Base-by-base conservation (phyloP, 2,329 filamentous ascomycete genomes). In the Paramyrothecium roridum region DNA sequence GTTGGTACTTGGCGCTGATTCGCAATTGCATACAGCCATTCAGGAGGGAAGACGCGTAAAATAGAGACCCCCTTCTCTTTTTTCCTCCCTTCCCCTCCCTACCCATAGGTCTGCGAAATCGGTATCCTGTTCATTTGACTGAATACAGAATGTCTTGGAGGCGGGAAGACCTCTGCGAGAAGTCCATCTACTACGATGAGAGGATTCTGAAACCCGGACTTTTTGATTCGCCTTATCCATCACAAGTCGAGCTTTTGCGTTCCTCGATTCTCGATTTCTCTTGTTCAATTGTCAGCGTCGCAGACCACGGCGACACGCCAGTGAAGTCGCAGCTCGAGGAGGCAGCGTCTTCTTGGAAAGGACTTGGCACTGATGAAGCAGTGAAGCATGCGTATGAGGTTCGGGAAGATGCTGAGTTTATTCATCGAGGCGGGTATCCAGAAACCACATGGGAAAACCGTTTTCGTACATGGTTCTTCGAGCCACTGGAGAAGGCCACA, bases 251-350 rank as follows among this genome's bases (percentile, higher is more conserved):
- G n/a, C 3, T 20, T 1, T n/a, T 59, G n/a, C 52, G 52, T 30
- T 48, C 43, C 3, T 58, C 45, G 11, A 52, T 59, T 7, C 52
- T 57, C 3, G 60, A 59, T 20, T 58, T 59, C 17, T 55, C 57
- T 1, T 59, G 56, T 34, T 13, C 52, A 3, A 30, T 51, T 12
- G 10, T 20, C 4, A 26, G 37, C 22, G 10, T 22, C 4, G 19
- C 53, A 2, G 37, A 23, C 16, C 13, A 40, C 20, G 19, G 23
- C 22, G 22, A 21, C n/a, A 48, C 46, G 8, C 8, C 7, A 8
- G 30, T 13, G 10, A 19, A 40, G 33, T 51, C 49, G 10, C 23
- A 19, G 16, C 49, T 51, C 12, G 49, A 51, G 16, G 30, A 21
- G 3, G 21, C n/a, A 26, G 48, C 11, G n/a, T 26, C 16, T 20